Base-by-base conservation (phyloP, 106 monocot species). In the Chionographis japonica region DNA sequence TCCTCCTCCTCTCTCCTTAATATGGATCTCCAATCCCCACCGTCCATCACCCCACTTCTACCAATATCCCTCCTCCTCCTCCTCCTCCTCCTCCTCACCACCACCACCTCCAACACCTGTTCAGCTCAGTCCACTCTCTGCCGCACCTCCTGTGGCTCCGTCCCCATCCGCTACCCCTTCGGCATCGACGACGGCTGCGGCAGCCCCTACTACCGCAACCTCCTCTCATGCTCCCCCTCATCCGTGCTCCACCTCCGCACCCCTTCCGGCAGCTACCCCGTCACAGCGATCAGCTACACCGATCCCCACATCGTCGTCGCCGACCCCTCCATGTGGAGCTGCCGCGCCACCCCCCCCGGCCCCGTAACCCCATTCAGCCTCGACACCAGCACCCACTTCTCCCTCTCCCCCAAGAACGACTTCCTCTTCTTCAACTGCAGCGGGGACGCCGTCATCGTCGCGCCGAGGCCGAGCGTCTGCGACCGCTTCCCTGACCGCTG, bases 341-440 rank as follows among this genome's bases (percentile, higher is more conserved):
- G 87, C 80, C 10, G n/a, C 0, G 12, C 60, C 40, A 10, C 54
- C 16, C 18, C 17, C 35, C 18, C 42, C 65, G 11, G 3, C 60
- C n/a, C 18, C 17, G 12, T 61, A 51, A 13, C 82, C 57, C 86
- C 88, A n/a, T 86, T 91, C 79, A 65, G 83, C 65, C 95, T 88
- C 18, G 91, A 95, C 81, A 72, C 88, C 6, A 86, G 84, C 82
- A 95, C 88, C 5, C 85, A 72, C 51, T 83, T 91, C 79, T 70
- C 75, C 14, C 84, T 91, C 65, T 95, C 95, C 39, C 3, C 81
- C 38, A 75, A 67, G 68, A 91, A 88, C 71, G 69, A 88, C 46
- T 95, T 73, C 73, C 73, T 95, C 81, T 88, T 91, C 83, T 78
- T 95, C 80, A 88, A 84, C 81, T 95, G 88, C 84, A 76, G 74